Evolutionary conservation across 176 grass and related monocot species (phyloP).

Genomic region (Oryza glaberrima): DNA sequence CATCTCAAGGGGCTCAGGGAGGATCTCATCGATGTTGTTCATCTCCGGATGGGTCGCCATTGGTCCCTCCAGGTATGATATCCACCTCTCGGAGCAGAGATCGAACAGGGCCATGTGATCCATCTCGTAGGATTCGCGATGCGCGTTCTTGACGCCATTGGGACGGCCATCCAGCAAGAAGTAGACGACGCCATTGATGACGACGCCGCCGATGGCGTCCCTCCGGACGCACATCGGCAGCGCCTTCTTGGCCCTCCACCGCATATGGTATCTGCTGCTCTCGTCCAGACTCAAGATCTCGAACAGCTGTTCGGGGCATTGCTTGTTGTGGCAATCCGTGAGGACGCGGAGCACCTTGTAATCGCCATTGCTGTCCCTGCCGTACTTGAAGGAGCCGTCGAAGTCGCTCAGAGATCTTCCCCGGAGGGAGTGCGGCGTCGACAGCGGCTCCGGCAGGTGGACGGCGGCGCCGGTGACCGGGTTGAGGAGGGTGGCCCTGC

Average conservation of each 20-base stretch:
- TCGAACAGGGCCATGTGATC: not conserved
- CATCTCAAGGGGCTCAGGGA: not conserved
- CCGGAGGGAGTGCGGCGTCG: too few relatives aligned
- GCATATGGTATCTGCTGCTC: not conserved
- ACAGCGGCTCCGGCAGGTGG: not conserved
- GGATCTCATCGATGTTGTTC: not conserved
- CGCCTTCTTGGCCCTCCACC: not conserved
- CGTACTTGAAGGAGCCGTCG: too few relatives aligned
- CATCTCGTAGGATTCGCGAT: too few relatives aligned
- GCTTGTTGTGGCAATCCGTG: not conserved
- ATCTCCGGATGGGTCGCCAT: not conserved
- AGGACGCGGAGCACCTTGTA: constrained; percentile 8
- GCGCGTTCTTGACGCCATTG: too few relatives aligned
- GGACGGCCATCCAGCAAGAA: not conserved
- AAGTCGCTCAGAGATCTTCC: too few relatives aligned
- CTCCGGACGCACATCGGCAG: not conserved
- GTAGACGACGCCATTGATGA: not conserved
- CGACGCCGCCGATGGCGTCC: not conserved
- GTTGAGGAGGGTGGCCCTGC: not conserved
- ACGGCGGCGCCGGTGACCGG: not conserved
- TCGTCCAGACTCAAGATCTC: not conserved
- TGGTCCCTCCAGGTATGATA: not conserved
- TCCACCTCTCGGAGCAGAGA: not conserved
- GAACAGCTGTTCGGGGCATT: not conserved
- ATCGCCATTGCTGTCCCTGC: not conserved